Evolutionary conservation across 2,329 filamentous ascomycete genomes (phyloP).

Genomic region (Monosporascus sp.): DNA sequence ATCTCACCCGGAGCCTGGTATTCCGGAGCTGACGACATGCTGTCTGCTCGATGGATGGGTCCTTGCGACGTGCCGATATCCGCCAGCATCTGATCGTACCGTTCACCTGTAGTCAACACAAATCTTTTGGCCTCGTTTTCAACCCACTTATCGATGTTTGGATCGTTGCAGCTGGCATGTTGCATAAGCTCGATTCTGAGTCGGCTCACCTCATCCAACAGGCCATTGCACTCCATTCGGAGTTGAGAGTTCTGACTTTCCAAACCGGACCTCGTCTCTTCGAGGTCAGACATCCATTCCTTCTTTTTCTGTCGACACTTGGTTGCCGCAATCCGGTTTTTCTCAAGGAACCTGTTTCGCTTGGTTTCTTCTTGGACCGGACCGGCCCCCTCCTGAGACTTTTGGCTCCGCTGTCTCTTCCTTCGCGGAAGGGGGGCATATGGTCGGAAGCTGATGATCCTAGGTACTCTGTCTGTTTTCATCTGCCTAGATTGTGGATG

Average conservation of each 20-base stretch:
- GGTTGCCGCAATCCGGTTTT: conserved; percentile 67
- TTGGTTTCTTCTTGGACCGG: conserved; percentile 34
- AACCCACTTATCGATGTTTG: conserved; percentile 49
- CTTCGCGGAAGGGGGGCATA: conserved; percentile 10
- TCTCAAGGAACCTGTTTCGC: conserved; percentile 57
- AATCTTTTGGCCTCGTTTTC: conserved; percentile 46
- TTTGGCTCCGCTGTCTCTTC: conserved; percentile 19
- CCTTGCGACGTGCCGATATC: conserved; percentile 5
- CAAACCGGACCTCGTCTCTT: conserved; percentile 38
- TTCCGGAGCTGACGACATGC: conserved; percentile 12
- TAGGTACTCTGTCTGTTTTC: background rate
- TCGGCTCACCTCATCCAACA: conserved; percentile 39
- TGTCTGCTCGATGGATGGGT: conserved; percentile 5
- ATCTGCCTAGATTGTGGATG: background rate
- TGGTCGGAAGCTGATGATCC: background rate
- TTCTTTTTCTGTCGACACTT: conserved; percentile 69
- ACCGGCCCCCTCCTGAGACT: conserved; percentile 12
- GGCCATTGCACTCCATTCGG: conserved; percentile 35
- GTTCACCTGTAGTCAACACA: conserved; percentile 31
- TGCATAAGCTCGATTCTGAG: conserved; percentile 48
- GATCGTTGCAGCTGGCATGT: conserved; percentile 47
- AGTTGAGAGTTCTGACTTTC: conserved; percentile 40
- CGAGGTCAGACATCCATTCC: conserved; percentile 45
- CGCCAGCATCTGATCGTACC: conserved; percentile 24
- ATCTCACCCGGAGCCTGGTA: conserved; percentile 9